A percentile compares a stretch with the other conserved stretches of the same genome.
These are phyloP conservation scores for Venturia oleaginea DNA, from an alignment of 2,329 filamentous ascomycete species.

Conservation along the genomic window DNA sequence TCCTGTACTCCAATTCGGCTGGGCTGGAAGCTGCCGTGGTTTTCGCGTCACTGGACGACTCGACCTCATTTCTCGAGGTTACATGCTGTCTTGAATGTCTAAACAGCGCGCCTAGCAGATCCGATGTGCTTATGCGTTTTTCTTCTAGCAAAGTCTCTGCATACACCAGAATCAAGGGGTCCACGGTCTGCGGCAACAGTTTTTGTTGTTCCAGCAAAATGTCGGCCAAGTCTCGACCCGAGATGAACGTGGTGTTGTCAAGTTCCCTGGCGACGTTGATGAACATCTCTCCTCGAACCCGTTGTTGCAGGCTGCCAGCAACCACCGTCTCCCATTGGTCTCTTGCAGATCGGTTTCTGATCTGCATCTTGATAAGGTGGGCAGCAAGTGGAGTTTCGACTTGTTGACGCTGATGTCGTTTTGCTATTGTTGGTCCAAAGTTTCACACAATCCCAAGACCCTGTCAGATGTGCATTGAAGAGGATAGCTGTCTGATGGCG, in stretches of 20 bases:
- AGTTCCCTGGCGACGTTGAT: conserved; percentile 25
- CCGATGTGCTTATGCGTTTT: conserved; percentile 10
- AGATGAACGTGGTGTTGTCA: conserved; percentile 25
- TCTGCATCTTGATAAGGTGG: neutral
- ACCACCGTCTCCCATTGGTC: neutral
- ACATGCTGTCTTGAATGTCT: conserved; percentile 8
- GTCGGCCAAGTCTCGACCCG: conserved; percentile 27
- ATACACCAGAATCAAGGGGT: conserved; percentile 20
- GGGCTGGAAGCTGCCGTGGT: neutral
- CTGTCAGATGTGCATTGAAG: neutral
- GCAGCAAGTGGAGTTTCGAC: too few relatives aligned
- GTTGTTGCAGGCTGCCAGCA: conserved; percentile 24
- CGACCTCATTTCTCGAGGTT: neutral
- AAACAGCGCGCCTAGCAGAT: conserved; percentile 14
- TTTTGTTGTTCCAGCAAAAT: conserved; percentile 26
- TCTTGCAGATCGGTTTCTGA: neutral
- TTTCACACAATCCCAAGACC: neutral
- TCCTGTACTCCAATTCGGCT: conserved; percentile 10
- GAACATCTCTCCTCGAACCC: conserved; percentile 26
- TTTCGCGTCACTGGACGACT: neutral
- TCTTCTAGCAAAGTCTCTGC: conserved; percentile 11
- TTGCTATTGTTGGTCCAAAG: neutral
- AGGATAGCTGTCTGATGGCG: neutral
- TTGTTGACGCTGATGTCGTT: neutral
- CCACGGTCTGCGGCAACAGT: conserved; percentile 22